Conservation (phyloP, 2,329 filamentous ascomycete genomes). For the Didymella lethalis region DNA sequence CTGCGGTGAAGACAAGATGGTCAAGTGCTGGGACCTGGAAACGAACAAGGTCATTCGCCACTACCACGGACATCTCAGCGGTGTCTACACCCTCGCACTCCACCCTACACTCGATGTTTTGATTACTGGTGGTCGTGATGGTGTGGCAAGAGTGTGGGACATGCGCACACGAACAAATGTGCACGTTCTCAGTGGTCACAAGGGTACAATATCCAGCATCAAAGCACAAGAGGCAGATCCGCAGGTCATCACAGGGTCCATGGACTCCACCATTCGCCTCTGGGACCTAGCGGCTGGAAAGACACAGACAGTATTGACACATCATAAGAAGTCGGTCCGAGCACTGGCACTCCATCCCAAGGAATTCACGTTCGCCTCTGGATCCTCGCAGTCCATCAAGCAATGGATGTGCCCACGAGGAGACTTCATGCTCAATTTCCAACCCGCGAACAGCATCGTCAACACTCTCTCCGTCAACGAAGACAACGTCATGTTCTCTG, state of each 20-base stretch:
- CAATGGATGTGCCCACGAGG: constrained; percentile 99
- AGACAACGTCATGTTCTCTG: constrained; percentile 93
- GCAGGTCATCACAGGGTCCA: constrained; percentile 90
- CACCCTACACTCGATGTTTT: constrained; percentile 95
- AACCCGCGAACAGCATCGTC: constrained; percentile 95
- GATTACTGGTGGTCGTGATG: constrained; percentile 92
- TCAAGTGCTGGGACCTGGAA: constrained; percentile 99
- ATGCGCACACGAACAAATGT: constrained; percentile 95
- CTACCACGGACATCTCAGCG: constrained; percentile 95
- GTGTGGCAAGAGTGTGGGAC: constrained; percentile 95
- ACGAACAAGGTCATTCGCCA: constrained; percentile 91
- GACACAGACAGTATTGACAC: constrained; percentile 92
- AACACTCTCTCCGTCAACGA: constrained; percentile 94
- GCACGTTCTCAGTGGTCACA: constrained; percentile 91
- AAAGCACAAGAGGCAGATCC: constrained; percentile 96
- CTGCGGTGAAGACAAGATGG: constrained; percentile 99
- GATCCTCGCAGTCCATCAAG: constrained; percentile 92
- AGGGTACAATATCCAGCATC: constrained; percentile 85
- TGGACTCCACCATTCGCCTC: constrained; percentile 71
- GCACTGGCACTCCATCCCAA: constrained; percentile 83
- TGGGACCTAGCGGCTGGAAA: constrained; percentile 98
- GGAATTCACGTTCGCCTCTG: constrained; percentile 96
- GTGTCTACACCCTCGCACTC: constrained; percentile 91
- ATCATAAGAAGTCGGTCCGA: constrained; percentile 97
- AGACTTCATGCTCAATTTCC: constrained; percentile 99